These are phyloP conservation scores for Licmophora abbreviata DNA, from an alignment of 108 stramenopile genomes.

Conservation along the genomic window DNA sequence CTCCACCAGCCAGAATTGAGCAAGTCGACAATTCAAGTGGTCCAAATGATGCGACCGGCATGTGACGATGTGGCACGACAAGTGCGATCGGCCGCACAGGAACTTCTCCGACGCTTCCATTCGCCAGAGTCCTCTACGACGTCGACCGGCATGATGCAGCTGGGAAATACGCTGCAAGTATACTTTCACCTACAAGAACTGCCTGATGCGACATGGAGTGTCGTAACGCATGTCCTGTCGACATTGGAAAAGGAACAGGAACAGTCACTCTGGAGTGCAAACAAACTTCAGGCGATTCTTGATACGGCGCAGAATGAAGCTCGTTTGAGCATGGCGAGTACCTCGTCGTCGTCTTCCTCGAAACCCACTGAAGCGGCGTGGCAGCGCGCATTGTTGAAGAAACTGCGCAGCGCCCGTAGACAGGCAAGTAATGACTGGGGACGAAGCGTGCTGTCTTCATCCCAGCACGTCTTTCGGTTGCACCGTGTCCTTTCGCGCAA, in stretches of 20 bases:
- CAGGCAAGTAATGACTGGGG: conserved; percentile 53
- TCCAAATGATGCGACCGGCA: conserved; percentile 49
- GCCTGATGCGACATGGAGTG: conserved; percentile 71
- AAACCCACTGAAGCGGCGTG: conserved; percentile 44
- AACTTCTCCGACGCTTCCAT: conserved; percentile 8
- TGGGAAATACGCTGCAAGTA: conserved; percentile 79
- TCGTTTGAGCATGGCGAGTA: conserved; percentile 23
- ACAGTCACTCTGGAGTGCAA: conserved; percentile 25
- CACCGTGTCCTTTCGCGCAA: conserved; percentile 70
- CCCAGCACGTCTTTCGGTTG: conserved; percentile 64
- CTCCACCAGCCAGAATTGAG: conserved; percentile 40
- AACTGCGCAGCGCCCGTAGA: conserved; percentile 53
- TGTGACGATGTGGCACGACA: conserved; percentile 19
- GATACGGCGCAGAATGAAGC: conserved; percentile 37
- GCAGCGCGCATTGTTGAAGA: conserved; percentile 39
- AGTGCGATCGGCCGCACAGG: conserved; percentile 54
- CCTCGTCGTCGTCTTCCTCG: conserved; percentile 38
- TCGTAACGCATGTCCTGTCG: conserved; percentile 46
- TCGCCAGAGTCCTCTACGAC: conserved; percentile 13
- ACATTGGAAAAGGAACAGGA: conserved; percentile 49
- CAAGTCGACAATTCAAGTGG: conserved; percentile 36
- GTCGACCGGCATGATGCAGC: conserved; percentile 20
- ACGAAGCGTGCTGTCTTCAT: conserved; percentile 39
- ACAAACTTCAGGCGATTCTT: conserved; percentile 23
- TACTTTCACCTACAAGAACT: conserved; percentile 80